phyloP scores from a whole-genome alignment of 2,329 filamentous ascomycete genomes.

The Diaporthe nobilis region DNA sequence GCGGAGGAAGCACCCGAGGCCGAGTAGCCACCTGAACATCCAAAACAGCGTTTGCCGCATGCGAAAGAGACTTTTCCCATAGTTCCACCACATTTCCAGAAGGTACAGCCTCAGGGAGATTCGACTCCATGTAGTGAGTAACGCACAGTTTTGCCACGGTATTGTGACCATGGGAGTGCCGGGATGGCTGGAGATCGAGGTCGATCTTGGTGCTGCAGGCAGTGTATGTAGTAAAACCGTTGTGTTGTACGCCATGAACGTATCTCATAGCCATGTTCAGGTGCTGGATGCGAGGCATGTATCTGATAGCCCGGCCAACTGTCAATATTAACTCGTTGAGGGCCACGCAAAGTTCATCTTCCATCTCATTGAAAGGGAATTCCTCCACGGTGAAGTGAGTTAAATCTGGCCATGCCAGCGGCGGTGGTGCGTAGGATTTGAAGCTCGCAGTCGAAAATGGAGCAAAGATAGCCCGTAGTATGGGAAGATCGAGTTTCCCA shows the following conservation, averaged over 20 bases:
- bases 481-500: fast-evolving
- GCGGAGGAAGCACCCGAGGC: too few relatives aligned
- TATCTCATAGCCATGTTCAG: too few relatives aligned
- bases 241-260: too few relatives aligned
- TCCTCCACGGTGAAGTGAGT: fast-evolving
- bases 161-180: fast-evolving
- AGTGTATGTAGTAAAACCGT: too few relatives aligned
- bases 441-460: not conserved
- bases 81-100: fast-evolving
- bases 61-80: not conserved
- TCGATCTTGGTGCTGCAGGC: not conserved
- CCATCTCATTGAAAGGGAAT: fast-evolving
- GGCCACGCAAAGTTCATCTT: fast-evolving
- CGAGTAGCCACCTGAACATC: not conserved
- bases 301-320: not conserved
- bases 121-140: not conserved
- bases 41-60: not conserved
- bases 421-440: not conserved
- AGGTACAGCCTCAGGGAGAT: not conserved
- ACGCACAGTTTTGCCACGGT: not conserved
- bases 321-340: not conserved
- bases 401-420: not conserved
- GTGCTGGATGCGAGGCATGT: not conserved
- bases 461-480: not conserved
- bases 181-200: not conserved